A percentile compares a stretch with the other conserved stretches of the same genome.
Evolutionary conservation across 2,329 filamentous ascomycete species (phyloP).

Genomic region (Fusarium siculi): DNA sequence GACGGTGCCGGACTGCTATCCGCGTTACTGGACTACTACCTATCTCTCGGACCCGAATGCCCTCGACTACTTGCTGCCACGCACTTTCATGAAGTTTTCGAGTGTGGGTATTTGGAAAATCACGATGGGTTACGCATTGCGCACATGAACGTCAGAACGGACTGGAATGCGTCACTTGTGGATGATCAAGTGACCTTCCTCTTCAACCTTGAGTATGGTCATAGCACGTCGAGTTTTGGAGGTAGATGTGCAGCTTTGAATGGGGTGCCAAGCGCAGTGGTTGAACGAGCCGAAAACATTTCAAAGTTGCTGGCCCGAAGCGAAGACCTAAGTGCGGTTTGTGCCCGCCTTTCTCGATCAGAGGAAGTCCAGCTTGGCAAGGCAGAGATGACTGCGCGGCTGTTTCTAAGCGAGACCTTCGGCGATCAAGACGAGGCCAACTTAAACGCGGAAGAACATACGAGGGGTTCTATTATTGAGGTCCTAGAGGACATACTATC

Average conservation of each 20-base stretch:
- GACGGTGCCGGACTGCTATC: slow-evolving; percentile 69
- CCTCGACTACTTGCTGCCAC: slow-evolving; percentile 71
- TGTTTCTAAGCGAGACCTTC: slow-evolving; percentile 59
- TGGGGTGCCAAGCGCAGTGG: slow-evolving; percentile 77
- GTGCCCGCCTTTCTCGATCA: slow-evolving; percentile 70
- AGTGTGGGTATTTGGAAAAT: slow-evolving; percentile 66
- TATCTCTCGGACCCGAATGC: slow-evolving; percentile 54
- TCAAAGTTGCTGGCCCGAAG: slow-evolving; percentile 74
- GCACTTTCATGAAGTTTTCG: slow-evolving; percentile 78
- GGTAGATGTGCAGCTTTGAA: slow-evolving; percentile 88
- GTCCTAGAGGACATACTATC: slow-evolving; percentile 32
- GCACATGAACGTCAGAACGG: slow-evolving; percentile 77
- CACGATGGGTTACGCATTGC: slow-evolving; percentile 66
- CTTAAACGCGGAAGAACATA: background rate
- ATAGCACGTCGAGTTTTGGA: slow-evolving; percentile 85
- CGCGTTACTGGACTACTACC: slow-evolving; percentile 67
- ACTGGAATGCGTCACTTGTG: slow-evolving; percentile 59
- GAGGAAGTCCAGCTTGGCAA: slow-evolving; percentile 75
- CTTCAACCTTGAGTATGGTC: slow-evolving; percentile 74
- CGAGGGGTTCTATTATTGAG: slow-evolving; percentile 11
- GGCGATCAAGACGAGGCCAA: background rate
- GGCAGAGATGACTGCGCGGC: slow-evolving; percentile 70
- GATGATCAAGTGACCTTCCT: slow-evolving; percentile 78
- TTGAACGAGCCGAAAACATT: slow-evolving; percentile 80
- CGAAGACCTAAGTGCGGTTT: slow-evolving; percentile 80